Base-by-base conservation (phyloP, 768 basidiomycete genomes). In the Pseudohyphozyma bogoriensis region DNA sequence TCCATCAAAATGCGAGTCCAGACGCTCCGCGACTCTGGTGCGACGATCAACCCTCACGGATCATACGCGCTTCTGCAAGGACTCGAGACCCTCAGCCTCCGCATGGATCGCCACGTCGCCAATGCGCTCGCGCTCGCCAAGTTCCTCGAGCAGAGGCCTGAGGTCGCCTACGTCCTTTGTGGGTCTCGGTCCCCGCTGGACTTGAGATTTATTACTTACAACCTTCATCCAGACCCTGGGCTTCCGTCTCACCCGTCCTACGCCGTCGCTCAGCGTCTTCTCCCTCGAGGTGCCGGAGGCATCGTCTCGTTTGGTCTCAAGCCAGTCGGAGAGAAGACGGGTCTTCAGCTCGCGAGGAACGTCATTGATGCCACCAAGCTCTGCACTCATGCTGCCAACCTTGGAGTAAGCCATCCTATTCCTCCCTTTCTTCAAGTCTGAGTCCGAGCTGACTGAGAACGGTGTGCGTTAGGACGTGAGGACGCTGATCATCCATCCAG, bases 271-370 rank as follows among this genome's bases (percentile, higher is more conserved):
- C 76, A 78, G 47, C 20, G 29, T 15, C 18, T 37, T n/a, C 47
- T 57, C 47, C 46, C 35, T 4, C 35, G 47, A 7, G 56, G 56
- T 37, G 88, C 77, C 55, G 85, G 87, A 7, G 87, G 87, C 24
- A 79, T 89, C 67, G 73, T 89, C 55, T 85, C 79, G 73, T 88
- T 89, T 68, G 88, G 87, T 10, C 72, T 87, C 63, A 82, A 81
- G 66, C 42, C 44, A 4, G 13, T 18, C 26, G 35, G 12, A 11
- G 15, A 24, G 83, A 82, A 24, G 78, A 78, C 54, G 56, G 69
- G 12, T 61, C 13, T n/a, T 6, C 8, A 9, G 7, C n/a, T 36
- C 42, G 57, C 56, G 11, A 12, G 9, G 18, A n/a, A 42, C 18
- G 76, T 84, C 32, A 83, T 89, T 18, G 85, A 89, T 63, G 78